A percentile compares a stretch with the other conserved stretches of the same genome.
Evolutionary conservation across 345 rosid species (phyloP).

Genomic region (Citrus maxima): DNA sequence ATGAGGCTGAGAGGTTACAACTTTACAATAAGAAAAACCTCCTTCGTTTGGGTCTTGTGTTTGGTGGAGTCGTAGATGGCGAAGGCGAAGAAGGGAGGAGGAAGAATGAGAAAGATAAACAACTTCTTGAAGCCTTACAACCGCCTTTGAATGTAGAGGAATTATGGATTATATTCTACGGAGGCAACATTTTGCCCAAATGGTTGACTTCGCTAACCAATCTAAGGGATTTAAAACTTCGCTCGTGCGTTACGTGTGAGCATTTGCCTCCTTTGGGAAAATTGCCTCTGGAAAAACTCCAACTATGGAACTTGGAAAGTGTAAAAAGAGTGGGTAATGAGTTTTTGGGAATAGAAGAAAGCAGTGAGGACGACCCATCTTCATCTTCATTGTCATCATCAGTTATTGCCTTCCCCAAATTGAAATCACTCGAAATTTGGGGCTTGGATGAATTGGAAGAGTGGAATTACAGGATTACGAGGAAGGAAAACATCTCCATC

Average conservation of each 20-base stretch:
- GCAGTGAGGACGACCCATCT: not conserved
- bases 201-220: not conserved
- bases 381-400: not conserved
- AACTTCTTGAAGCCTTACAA: too few relatives aligned
- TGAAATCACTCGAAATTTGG: rapidly evolving
- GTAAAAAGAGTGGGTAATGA: not conserved
- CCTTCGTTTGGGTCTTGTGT: too few relatives aligned
- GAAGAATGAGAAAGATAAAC: too few relatives aligned
- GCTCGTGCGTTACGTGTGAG: too few relatives aligned
- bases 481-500: not conserved
- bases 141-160: too few relatives aligned
- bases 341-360: constrained; percentile 5
- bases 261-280: not conserved
- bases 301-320: too few relatives aligned
- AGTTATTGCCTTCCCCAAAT: too few relatives aligned
- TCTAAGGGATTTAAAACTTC: not conserved
- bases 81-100: too few relatives aligned
- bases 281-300: not conserved
- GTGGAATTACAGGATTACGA: constrained; percentile 3
- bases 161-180: rapidly evolving
- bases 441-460: not conserved
- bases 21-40: too few relatives aligned
- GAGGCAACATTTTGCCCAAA: too few relatives aligned
- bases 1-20: too few relatives aligned
- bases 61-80: too few relatives aligned